These are phyloP conservation scores for Allantophomopsis lycopodina DNA, from an alignment of 2,329 filamentous ascomycete genomes.

Conservation along the genomic window DNA sequence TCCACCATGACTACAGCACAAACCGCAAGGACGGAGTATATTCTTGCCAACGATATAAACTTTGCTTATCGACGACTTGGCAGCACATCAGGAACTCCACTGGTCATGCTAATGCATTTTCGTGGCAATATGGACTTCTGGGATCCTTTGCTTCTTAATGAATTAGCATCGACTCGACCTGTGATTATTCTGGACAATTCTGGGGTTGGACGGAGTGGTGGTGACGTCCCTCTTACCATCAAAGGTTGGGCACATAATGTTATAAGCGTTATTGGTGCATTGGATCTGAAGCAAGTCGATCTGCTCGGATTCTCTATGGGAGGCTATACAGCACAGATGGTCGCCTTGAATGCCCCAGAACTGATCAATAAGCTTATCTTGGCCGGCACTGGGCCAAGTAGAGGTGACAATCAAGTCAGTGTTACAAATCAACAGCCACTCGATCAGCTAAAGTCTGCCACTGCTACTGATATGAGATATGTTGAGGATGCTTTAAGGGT, in stretches of 20 bases:
- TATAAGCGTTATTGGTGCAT: conserved; percentile 13
- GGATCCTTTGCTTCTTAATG: conserved; percentile 30
- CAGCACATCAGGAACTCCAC: conserved; percentile 6
- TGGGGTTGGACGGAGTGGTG: conserved; percentile 30
- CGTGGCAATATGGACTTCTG: conserved; percentile 12
- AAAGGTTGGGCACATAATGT: conserved; percentile 15
- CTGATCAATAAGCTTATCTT: conserved; percentile 27
- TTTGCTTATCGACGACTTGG: conserved; percentile 13
- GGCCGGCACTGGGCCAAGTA: conserved; percentile 26
- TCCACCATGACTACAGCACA: conserved; percentile 10
- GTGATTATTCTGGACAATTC: conserved; percentile 32
- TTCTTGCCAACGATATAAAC: conserved; percentile 8
- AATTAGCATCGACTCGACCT: conserved; percentile 24
- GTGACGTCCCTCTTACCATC: conserved; percentile 25
- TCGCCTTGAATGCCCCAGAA: conserved; percentile 23
- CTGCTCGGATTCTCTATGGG: conserved; percentile 37
- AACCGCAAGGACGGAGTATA: conserved; percentile 10
- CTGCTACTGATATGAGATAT: neutral
- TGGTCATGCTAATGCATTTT: conserved; percentile 12
- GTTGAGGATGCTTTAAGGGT: neutral
- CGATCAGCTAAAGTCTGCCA: too few relatives aligned
- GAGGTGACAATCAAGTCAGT: neutral
- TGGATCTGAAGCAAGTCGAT: conserved; percentile 24
- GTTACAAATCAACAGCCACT: too few relatives aligned
- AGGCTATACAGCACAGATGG: conserved; percentile 28